Percentiles rank a stretch among this genome's conserved stretches.
Conservation (phyloP, 768 basidiomycete species). For the Macrocybe gigantea region DNA sequence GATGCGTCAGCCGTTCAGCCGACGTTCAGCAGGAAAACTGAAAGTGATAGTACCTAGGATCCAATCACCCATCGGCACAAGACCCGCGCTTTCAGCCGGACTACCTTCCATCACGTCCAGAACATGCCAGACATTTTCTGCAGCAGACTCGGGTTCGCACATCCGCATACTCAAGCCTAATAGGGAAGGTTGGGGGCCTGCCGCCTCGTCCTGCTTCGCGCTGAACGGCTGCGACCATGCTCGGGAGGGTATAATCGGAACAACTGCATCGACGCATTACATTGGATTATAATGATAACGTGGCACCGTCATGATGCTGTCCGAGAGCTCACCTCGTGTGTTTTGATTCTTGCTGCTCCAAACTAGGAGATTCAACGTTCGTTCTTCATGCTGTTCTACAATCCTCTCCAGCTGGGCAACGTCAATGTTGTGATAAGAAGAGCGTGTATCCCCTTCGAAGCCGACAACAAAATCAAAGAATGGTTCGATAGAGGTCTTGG, state of each 20-base stretch:
- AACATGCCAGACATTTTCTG: slow-evolving; percentile 98
- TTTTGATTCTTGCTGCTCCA: slow-evolving; percentile 79
- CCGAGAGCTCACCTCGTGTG: slow-evolving; percentile 50
- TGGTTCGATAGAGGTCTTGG: slow-evolving; percentile 77
- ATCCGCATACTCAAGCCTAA: slow-evolving; percentile 91
- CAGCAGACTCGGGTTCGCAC: slow-evolving; percentile 82
- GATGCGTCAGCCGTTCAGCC: slow-evolving; percentile 38
- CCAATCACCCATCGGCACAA: slow-evolving; percentile 82
- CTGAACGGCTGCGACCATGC: slow-evolving; percentile 58
- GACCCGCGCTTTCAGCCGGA: slow-evolving; percentile 92
- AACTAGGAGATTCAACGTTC: slow-evolving; percentile 62
- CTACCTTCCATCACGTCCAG: slow-evolving; percentile 94
- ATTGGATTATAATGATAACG: background rate
- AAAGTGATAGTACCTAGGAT: slow-evolving; percentile 28
- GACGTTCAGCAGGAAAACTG: background rate
- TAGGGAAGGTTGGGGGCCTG: slow-evolving; percentile 71
- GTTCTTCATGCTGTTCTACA: slow-evolving; percentile 77
- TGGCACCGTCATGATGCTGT: background rate
- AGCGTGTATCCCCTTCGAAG: slow-evolving; percentile 63
- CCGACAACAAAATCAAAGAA: slow-evolving; percentile 98
- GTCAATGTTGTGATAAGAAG: slow-evolving; percentile 52
- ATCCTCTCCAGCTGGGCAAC: slow-evolving; percentile 70
- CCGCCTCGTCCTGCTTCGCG: slow-evolving; percentile 30
- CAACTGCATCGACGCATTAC: slow-evolving; percentile 43
- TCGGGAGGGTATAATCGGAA: slow-evolving; percentile 79